Conservation (phyloP, 495 filamentous ascomycete species). For the Xylaria telfairii region DNA sequence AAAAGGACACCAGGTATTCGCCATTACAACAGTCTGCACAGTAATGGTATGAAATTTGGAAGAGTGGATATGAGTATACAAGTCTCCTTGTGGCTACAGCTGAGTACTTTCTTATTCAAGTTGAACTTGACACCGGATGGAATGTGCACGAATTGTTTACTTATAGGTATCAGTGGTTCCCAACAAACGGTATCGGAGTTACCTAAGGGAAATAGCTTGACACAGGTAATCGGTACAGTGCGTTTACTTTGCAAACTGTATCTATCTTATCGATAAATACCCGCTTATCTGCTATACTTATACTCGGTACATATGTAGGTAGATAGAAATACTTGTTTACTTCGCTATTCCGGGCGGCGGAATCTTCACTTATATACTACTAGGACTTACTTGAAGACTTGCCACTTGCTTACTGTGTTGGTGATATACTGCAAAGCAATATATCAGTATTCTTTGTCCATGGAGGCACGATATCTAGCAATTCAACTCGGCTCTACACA, state of each 20-base stretch:
- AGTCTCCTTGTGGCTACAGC: background rate
- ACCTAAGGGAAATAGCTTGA: background rate
- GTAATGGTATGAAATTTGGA: background rate
- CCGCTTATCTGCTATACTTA: background rate
- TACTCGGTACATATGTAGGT: too few relatives aligned
- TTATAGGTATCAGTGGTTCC: constrained; percentile 5
- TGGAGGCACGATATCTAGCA: too few relatives aligned
- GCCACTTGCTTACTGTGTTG: too few relatives aligned
- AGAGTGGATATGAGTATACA: background rate
- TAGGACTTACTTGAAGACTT: too few relatives aligned
- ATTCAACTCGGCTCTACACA: too few relatives aligned
- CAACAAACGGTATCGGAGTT: background rate
- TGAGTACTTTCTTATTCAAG: too few relatives aligned
- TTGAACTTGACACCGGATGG: background rate
- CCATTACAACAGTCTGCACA: background rate
- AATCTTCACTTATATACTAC: too few relatives aligned
- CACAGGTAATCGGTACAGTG: too few relatives aligned
- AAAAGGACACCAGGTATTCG: background rate
- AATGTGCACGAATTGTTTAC: background rate
- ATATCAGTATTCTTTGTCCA: too few relatives aligned
- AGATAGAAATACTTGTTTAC: too few relatives aligned
- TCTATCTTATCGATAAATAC: background rate
- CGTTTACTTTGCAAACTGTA: background rate
- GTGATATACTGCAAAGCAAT: too few relatives aligned
- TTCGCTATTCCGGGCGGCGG: too few relatives aligned